Percentiles rank a stretch among this genome's conserved stretches.
Conservation (phyloP, 1,284 basidiomycete species). For the Ganoderma lingzhi region DNA sequence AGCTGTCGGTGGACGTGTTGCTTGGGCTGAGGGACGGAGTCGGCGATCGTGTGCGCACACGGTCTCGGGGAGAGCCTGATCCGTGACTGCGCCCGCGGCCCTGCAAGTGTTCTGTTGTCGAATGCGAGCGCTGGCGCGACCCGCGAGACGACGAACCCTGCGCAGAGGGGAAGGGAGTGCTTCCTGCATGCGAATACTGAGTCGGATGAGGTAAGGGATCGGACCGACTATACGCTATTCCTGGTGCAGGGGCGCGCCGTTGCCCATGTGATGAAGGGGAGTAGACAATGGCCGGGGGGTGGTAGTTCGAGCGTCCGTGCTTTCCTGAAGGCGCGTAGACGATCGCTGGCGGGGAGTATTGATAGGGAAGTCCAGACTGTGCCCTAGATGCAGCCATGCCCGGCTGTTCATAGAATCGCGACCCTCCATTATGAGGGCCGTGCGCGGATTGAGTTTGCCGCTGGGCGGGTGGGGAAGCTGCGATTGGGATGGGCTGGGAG, state of each 20-base stretch:
- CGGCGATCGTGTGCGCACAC: slow-evolving; percentile 31
- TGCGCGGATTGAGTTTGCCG: slow-evolving; percentile 39
- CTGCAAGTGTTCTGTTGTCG: slow-evolving; percentile 21
- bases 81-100: slow-evolving; percentile 24
- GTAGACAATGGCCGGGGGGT: slow-evolving; percentile 44
- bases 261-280: slow-evolving; percentile 38
- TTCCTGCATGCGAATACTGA: slow-evolving; percentile 31
- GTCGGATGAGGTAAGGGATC: slow-evolving; percentile 37
- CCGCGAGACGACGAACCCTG: slow-evolving; percentile 32
- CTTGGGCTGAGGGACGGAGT: slow-evolving; percentile 38
- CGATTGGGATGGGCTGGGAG: slow-evolving; percentile 33
- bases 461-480: slow-evolving; percentile 34
- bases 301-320: slow-evolving; percentile 39
- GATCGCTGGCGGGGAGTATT: slow-evolving; percentile 44
- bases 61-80: slow-evolving; percentile 27
- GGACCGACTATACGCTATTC: slow-evolving; percentile 42
- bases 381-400: slow-evolving; percentile 32
- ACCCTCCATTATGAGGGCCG: slow-evolving; percentile 27
- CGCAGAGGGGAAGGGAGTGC: slow-evolving; percentile 26
- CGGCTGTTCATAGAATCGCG: slow-evolving; percentile 36
- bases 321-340: slow-evolving; percentile 45
- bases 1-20: slow-evolving; percentile 57
- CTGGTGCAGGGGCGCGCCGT: slow-evolving; percentile 34
- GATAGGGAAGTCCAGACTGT: slow-evolving; percentile 39
- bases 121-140: slow-evolving; percentile 27